These are phyloP conservation scores for Catunica adiposa DNA, from an alignment of 2,329 filamentous ascomycete species.

Conservation along the genomic window DNA sequence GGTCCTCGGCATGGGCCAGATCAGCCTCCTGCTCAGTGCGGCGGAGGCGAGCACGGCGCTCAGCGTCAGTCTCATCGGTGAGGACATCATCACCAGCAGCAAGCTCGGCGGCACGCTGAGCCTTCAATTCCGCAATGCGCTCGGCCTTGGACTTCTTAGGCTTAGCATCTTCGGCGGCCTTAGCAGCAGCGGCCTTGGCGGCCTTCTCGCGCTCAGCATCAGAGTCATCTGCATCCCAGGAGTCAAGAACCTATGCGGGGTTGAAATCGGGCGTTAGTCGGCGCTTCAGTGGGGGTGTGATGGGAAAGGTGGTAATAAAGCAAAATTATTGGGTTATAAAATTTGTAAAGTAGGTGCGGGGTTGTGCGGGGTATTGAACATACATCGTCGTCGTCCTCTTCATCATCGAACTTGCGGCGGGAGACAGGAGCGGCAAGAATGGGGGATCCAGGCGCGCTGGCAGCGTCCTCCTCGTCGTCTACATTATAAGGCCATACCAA, in stretches of 20 bases:
- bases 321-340: background rate
- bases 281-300: background rate
- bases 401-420: conserved; percentile 66
- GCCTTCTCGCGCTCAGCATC: conserved; percentile 93
- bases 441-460: conserved; percentile 21
- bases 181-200: conserved; percentile 72
- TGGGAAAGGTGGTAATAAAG: background rate
- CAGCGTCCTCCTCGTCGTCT: conserved; percentile 25
- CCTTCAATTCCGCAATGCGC: conserved; percentile 61
- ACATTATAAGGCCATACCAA: conserved; percentile 16
- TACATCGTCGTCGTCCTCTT: conserved; percentile 76
- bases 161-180: conserved; percentile 69
- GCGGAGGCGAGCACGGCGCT: conserved; percentile 57
- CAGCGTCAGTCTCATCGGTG: conserved; percentile 52
- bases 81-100: conserved; percentile 34
- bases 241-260: conserved; percentile 65
- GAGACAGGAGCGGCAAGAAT: conserved; percentile 22
- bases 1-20: conserved; percentile 74
- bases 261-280: background rate
- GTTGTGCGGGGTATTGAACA: conserved; percentile 17
- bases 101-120: conserved; percentile 38
- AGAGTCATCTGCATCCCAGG: conserved; percentile 95
- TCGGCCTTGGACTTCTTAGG: conserved; percentile 89
- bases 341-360: background rate
- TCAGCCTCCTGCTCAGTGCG: conserved; percentile 75